Base-by-base conservation (phyloP, 2,329 filamentous ascomycete species). In the Chaetomium strumarium region DNA sequence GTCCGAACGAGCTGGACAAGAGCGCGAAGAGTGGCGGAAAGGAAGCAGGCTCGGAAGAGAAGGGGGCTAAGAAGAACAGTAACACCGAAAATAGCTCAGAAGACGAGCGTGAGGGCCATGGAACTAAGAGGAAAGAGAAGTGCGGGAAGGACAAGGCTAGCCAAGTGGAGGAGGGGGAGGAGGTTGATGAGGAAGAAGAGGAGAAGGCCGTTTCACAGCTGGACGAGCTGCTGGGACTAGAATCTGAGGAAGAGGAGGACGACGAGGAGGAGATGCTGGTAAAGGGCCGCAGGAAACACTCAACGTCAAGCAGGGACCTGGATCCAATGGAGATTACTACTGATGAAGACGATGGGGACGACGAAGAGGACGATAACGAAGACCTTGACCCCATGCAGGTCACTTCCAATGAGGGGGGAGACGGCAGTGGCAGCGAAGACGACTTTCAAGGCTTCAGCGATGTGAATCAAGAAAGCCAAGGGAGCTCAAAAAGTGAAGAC, bases 361-460 rank as follows among this genome's bases (percentile, higher is more conserved):
- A 43, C 6, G 48, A 60, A 7, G 55, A 62, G 13, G 56, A 62
- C 5, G 55, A 62, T 13, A 55, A 62, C 9, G 52, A 56, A 19
- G 60, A 61, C 9, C 49, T 58, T 1, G 62, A 65, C 11, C 61
- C 57, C 1, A 62, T 61, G 14, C 61, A 64, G 46, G 52, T 62
- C 13, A 60, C 43, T 5, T 34, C 34, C 42, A 50, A 71, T 52
- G 59, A 73, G 46, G 58, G 75, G 12, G 63, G 63, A 0, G 63
- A 64, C 1, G 58, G 61, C 4, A 63, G 60, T 34, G 10, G 5
- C 29, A 51, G 46, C 39, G 49, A 48, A 36, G 49, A 42, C 16
- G 53, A 53, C 30, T 61, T 59, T 4, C 70, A 72, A 8, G 72
- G 75, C 17, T 61, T 61, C 45, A 57, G 55, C 42, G 59, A 59